phyloP scores from a whole-genome alignment of 768 basidiomycete genomes.

The Clitopilus hobsonii region DNA sequence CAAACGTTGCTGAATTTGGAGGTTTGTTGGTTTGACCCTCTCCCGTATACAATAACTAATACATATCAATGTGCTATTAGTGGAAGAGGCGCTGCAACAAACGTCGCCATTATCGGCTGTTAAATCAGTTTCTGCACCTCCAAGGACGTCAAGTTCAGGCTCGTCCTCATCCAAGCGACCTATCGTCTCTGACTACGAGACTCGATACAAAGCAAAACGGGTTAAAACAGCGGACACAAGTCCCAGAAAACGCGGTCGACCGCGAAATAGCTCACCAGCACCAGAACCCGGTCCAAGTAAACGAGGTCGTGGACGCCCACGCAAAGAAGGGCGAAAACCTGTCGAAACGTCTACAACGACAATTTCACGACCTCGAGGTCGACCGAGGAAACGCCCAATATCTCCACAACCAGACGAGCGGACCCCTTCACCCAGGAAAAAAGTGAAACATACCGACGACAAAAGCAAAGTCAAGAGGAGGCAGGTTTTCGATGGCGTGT shows the following conservation, averaged over 20 bases:
- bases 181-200: slow-evolving; percentile 16
- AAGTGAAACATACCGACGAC: neutral
- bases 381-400: neutral
- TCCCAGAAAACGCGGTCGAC: slow-evolving; percentile 5
- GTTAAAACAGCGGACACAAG: slow-evolving; percentile 11
- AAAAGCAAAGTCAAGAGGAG: neutral
- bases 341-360: neutral
- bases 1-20: slow-evolving; percentile 7
- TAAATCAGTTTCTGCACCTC: neutral
- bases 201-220: slow-evolving; percentile 12
- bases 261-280: neutral
- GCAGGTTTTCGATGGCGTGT: neutral
- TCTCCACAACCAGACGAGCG: neutral
- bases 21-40: slow-evolving; percentile 7
- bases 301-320: slow-evolving; percentile 8
- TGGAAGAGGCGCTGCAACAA: no score
- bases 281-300: neutral
- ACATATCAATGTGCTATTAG: no score
- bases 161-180: slow-evolving; percentile 4
- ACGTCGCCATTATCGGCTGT: no score
- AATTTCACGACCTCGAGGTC: neutral
- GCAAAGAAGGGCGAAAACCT: neutral
- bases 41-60: no score
- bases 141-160: neutral
- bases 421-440: neutral